Evolutionary conservation across 192 early-diverging fungal genomes (phyloP), one percentile per base, ranked within the genome.

Genomic region (Lobosporangium transversale): DNA sequence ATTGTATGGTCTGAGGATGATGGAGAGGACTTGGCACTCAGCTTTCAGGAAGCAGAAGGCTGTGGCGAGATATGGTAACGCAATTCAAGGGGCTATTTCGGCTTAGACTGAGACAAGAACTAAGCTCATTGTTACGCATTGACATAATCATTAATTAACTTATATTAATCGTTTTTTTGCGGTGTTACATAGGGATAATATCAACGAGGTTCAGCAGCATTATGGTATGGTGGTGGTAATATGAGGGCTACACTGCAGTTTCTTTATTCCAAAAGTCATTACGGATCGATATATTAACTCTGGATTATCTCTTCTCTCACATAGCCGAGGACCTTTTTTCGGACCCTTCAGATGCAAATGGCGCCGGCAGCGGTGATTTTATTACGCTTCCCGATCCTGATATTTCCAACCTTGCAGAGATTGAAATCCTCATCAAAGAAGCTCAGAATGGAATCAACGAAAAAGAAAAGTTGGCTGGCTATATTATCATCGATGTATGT

Each of bases 1-100:
- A 94, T 98, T 83, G 91, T 96, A n/a, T 98, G 97, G 95, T 87
- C 89, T 9, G 92, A 95, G 69, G 80, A 83, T 17, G 85, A 87
- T 40, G 88, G 89, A 14, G 69, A 85, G 30, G 95, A 98, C 71
- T 80, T 96, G 31, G 97, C 97, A 11, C 84, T 98, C 27, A 95
- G 94, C 65, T 98, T 98, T 80, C 93, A 97, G 83, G 92, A 94
- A 64, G 85, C 87, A 42, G 91, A 87, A n/a, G 95, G 94, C 47
- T 97, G 96, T 58, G 79, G 85, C 24, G 90, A 93, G 31, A 87
- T 80, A 47, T 80, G 80, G 80, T 81, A 78, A n/a, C n/a, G n/a
- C n/a, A n/a, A n/a, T n/a, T n/a, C n/a, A n/a, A n/a, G n/a, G n/a
- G n/a, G n/a, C n/a, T n/a, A n/a, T n/a, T n/a, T n/a, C n/a, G n/a